These are phyloP conservation scores for Magnolia sinica DNA, from an alignment of 164 flowering plant genomes.

Conservation along the genomic window DNA sequence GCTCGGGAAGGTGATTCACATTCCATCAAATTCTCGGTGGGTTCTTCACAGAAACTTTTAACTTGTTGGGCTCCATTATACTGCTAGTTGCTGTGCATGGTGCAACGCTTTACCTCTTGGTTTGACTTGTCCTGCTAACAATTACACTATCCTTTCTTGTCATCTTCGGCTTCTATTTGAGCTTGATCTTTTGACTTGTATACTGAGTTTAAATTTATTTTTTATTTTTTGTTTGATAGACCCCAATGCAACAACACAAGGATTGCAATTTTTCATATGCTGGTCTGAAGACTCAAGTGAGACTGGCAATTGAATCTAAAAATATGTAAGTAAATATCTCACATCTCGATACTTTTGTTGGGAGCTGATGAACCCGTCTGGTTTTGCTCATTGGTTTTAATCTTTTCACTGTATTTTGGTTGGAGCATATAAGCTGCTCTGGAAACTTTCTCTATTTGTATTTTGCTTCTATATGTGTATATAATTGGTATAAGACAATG, in stretches of 20 bases:
- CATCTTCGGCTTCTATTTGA: neutral
- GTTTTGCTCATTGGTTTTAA: neutral
- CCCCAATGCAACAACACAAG: constrained; percentile 91
- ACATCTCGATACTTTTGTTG: too few relatives aligned
- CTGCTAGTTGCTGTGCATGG: constrained; percentile 2
- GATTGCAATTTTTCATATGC: constrained; percentile 99
- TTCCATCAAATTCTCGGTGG: constrained; percentile 65
- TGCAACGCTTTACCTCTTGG: neutral
- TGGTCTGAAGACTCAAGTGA: constrained; percentile 97
- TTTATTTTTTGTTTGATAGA: constrained; percentile 31
- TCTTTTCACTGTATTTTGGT: neutral
- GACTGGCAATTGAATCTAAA: constrained; percentile 76
- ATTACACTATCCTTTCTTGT: neutral
- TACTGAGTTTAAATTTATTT: neutral
- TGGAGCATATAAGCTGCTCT: too few relatives aligned
- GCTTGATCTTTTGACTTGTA: neutral
- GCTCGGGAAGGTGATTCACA: constrained; percentile 84
- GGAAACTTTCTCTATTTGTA: too few relatives aligned
- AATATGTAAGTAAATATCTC: constrained; percentile 52
- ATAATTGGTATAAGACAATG: too few relatives aligned
- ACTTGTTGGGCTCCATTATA: neutral
- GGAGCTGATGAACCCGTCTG: neutral
- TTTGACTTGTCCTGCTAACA: neutral
- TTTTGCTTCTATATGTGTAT: too few relatives aligned
- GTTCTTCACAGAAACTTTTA: neutral